Evolutionary conservation across 352 stramenopile species (phyloP).

Genomic region (Thalassiosira sp.): DNA sequence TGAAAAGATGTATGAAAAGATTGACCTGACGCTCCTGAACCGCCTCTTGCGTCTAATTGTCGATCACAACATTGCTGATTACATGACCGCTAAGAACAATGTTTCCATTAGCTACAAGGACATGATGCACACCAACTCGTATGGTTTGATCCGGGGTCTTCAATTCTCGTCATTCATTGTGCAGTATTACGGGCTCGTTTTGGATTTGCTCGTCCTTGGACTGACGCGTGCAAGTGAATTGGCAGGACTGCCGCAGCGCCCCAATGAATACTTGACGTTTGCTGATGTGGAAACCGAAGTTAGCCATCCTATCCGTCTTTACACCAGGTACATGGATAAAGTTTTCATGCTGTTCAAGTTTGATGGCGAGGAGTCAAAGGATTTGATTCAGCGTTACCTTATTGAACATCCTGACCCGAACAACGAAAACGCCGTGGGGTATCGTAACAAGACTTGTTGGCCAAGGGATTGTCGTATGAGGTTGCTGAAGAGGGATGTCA

Average conservation of each 20-base stretch:
- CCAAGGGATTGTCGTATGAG: slow-evolving; percentile 98
- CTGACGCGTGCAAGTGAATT: slow-evolving; percentile 98
- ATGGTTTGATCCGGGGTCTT: slow-evolving; percentile 97
- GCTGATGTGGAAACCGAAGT: slow-evolving; percentile 96
- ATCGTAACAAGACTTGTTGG: slow-evolving; percentile 99
- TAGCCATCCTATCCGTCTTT: slow-evolving; percentile 98
- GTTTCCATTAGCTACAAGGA: slow-evolving; percentile 97
- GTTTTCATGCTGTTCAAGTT: slow-evolving; percentile 99
- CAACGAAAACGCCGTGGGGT: slow-evolving; percentile 99
- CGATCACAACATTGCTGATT: slow-evolving; percentile 99
- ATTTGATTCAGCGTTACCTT: slow-evolving; percentile 99
- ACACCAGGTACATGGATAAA: slow-evolving; percentile 99
- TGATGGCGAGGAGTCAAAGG: slow-evolving; percentile 95
- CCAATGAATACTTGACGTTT: slow-evolving; percentile 99
- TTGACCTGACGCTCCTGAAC: slow-evolving; percentile 99
- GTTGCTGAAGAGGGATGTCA: slow-evolving; percentile 99
- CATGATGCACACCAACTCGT: slow-evolving; percentile 99
- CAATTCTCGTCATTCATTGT: slow-evolving; percentile 92
- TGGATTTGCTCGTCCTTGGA: slow-evolving; percentile 97
- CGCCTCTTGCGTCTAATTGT: slow-evolving; percentile 97
- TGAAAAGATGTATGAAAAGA: slow-evolving; percentile 99
- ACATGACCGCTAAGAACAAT: slow-evolving; percentile 99
- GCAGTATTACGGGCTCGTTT: slow-evolving; percentile 99
- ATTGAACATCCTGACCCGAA: slow-evolving; percentile 99
- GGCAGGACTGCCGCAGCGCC: slow-evolving; percentile 93